Percentiles rank a stretch among this genome's conserved stretches.
Conservation (phyloP, 78 protist species). For the Cyanophora paradoxa region DNA sequence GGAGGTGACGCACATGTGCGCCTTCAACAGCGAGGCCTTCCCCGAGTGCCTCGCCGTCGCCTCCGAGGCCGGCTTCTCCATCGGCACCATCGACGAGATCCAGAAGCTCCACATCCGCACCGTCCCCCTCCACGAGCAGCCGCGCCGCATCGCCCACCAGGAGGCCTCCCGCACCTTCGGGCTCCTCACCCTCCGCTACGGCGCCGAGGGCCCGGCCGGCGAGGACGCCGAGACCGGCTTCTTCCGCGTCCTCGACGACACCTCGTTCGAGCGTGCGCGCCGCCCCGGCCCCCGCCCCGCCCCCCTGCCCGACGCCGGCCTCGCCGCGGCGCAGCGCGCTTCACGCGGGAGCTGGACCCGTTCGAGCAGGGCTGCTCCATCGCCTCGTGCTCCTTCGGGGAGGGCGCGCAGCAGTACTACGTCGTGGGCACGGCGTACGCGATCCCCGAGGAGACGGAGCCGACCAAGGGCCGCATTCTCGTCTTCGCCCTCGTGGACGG, state of each 20-base stretch:
- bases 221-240: too few relatives aligned
- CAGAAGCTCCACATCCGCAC: constrained; percentile 81
- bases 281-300: too few relatives aligned
- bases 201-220: background rate
- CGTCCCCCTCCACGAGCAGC: constrained; percentile 68
- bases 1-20: constrained; percentile 44
- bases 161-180: background rate
- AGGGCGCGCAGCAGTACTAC: constrained; percentile 26
- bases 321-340: too few relatives aligned
- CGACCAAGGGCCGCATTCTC: constrained; percentile 68
- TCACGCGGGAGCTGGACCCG: too few relatives aligned
- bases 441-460: constrained; percentile 45
- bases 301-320: too few relatives aligned
- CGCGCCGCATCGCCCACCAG: constrained; percentile 59
- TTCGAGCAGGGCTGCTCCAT: constrained; percentile 23
- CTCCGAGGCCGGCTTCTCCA: constrained; percentile 21
- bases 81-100: constrained; percentile 77
- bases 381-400: background rate
- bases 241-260: background rate
- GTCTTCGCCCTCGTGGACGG: constrained; percentile 37
- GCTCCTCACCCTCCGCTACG: background rate
- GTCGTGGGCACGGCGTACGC: constrained; percentile 78
- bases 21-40: constrained; percentile 52
- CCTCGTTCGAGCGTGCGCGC: background rate
- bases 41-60: constrained; percentile 74